These are phyloP conservation scores for Chenopodium berlandieri DNA, from an alignment of 148 eudicot species.

Conservation along the genomic window DNA sequence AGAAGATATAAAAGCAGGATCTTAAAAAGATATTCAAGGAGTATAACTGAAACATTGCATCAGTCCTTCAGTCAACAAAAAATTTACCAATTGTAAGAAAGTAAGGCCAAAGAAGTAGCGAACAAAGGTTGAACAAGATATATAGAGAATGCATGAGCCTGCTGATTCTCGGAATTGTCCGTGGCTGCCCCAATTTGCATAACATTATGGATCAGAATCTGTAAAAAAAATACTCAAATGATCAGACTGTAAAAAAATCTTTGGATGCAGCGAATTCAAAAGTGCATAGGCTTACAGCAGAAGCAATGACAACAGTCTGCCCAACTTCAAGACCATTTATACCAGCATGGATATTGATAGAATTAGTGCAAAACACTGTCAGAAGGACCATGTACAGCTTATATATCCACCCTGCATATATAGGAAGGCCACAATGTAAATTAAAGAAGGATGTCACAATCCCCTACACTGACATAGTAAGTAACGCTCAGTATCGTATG, in stretches of 20 bases:
- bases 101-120: conserved; percentile 92
- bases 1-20: conserved; percentile 3
- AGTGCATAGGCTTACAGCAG: conserved; percentile 63
- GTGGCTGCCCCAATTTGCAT: conserved; percentile 89
- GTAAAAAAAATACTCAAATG: conserved; percentile 19
- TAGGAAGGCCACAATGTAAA: not conserved
- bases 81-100: conserved; percentile 80
- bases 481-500: not conserved
- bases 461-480: conserved; percentile 7
- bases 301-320: conserved; percentile 86
- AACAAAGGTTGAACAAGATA: conserved; percentile 88
- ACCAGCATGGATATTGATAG: conserved; percentile 97
- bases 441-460: conserved; percentile 2
- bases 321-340: conserved; percentile 99
- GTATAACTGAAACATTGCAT: not conserved
- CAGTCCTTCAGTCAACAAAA: not conserved
- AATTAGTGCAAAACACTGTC: conserved; percentile 96
- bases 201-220: conserved; percentile 85
- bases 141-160: conserved; percentile 97
- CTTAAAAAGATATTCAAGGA: not conserved
- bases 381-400: conserved; percentile 90
- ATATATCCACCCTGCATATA: conserved; percentile 71
- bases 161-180: conserved; percentile 67
- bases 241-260: conserved; percentile 22
- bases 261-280: conserved; percentile 7